Conservation (phyloP, 208 protist species). For the Trypanosoma conorhini region DNA sequence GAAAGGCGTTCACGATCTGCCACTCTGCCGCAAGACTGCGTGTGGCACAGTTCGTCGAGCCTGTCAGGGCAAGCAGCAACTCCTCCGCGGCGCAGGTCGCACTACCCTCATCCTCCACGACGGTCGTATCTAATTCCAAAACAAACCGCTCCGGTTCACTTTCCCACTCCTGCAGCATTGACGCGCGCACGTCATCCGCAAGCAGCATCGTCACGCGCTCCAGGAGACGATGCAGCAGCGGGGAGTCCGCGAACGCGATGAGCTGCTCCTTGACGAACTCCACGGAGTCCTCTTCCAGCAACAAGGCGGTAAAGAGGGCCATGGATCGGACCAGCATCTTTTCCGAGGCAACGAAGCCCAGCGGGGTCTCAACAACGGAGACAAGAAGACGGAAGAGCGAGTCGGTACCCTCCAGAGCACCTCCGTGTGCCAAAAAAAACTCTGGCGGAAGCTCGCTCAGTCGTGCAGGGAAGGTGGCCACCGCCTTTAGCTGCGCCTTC, state of each 20-base stretch:
- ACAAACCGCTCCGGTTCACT: slow-evolving; percentile 48
- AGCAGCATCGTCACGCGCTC: slow-evolving; percentile 51
- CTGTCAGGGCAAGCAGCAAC: slow-evolving; percentile 75
- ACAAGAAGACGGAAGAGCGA: slow-evolving; percentile 33
- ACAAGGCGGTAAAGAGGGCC: slow-evolving; percentile 40
- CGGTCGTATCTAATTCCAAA: slow-evolving; percentile 49
- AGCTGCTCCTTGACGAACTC: slow-evolving; percentile 38
- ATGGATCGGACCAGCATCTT: slow-evolving; percentile 68
- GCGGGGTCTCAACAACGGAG: slow-evolving; percentile 33
- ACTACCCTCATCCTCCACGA: slow-evolving; percentile 47
- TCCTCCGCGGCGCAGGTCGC: slow-evolving; percentile 55
- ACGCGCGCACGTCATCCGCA: slow-evolving; percentile 42
- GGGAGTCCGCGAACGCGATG: slow-evolving; percentile 9
- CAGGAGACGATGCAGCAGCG: slow-evolving; percentile 37
- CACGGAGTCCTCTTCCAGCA: slow-evolving; percentile 57
- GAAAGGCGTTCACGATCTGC: slow-evolving; percentile 51
- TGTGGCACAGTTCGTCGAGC: slow-evolving; percentile 41
- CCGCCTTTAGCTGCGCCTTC: slow-evolving; percentile 55
- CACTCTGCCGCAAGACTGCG: slow-evolving; percentile 41
- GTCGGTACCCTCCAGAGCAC: background rate
- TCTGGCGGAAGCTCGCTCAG: slow-evolving; percentile 36
- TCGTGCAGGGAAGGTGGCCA: slow-evolving; percentile 44
- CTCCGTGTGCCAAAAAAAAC: slow-evolving; percentile 43
- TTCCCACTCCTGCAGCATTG: slow-evolving; percentile 45
- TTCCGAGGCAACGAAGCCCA: slow-evolving; percentile 36